A percentile compares a stretch with the other conserved stretches of the same genome.
These are phyloP conservation scores for Prosopis cineraria DNA, from an alignment of 306 rosid genomes.

Conservation along the genomic window DNA sequence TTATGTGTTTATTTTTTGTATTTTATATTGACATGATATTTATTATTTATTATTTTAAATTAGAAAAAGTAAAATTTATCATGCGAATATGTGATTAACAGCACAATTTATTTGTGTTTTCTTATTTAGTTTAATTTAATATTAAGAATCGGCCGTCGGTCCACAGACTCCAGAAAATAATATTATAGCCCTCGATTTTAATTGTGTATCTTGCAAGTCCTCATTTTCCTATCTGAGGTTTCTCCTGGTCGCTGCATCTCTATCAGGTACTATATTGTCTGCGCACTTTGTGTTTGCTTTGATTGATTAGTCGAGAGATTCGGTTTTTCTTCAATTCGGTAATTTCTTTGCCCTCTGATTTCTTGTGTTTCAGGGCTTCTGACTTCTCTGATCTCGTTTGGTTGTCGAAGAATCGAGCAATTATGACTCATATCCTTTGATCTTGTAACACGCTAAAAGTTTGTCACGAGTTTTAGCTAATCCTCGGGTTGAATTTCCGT, in stretches of 20 bases:
- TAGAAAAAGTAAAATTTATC: no score
- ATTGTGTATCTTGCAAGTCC: not conserved
- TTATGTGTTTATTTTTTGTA: no score
- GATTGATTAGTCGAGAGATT: not conserved
- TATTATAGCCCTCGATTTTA: not conserved
- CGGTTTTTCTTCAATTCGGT: no score
- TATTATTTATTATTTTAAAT: no score
- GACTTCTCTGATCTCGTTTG: conserved; percentile 41
- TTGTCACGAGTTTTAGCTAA: not conserved
- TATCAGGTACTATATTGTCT: conserved; percentile 22
- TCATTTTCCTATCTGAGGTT: not conserved
- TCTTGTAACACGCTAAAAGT: not conserved
- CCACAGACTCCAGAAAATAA: not conserved
- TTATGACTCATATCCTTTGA: conserved; percentile 79
- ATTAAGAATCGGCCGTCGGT: not conserved
- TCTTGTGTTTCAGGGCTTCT: conserved; percentile 35
- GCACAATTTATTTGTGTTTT: not conserved
- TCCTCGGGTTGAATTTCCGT: conserved; percentile 29
- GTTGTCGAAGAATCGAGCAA: conserved; percentile 36
- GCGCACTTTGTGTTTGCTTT: not conserved
- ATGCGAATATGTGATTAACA: no score
- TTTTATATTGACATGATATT: no score
- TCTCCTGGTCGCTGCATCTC: not conserved
- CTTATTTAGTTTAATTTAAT: not conserved
- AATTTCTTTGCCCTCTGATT: not conserved